Evolutionary conservation across 2,329 filamentous ascomycete species (phyloP), one percentile per base, ranked within the genome.

Genomic region (Pseudogymnoascus sp.): DNA sequence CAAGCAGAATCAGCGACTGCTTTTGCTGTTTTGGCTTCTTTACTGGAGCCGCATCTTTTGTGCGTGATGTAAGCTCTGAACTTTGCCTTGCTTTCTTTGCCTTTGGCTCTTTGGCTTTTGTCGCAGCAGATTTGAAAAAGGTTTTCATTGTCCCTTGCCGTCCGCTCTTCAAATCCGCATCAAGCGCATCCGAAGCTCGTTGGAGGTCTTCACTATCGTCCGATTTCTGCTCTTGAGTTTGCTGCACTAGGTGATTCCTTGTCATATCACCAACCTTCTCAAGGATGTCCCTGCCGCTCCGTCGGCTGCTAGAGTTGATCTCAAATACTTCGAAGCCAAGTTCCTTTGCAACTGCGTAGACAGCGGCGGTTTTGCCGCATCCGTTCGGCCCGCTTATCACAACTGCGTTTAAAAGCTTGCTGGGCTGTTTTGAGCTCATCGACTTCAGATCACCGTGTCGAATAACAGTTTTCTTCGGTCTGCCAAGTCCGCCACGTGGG

Each of bases 251-350:
- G 74, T 99, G 95, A 70, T 99, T 97, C 65, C 88, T 87, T 3
- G 92, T 95, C 93, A 99, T 97, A 75, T 99, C 92, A 42, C 95
- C 96, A 50, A 99, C 91, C 69, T 85, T 90, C 70, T 99, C 95
- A 35, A 96, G 74, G 59, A 99, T 86, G 70, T 99, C 95, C 73
- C 88, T 95, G 33, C 93, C 93, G 71, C 86, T 96, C 66, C 95
- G 83, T 61, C 93, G 86, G 68, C 85, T 91, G 65, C 91, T 86
- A 0, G 93, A 79, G 70, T 96, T 96, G 72, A 99, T 92, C 75
- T 99, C 95, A 68, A 99, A 99, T 1, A 99, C 84, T 70, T 96
- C 93, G 71, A 96, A 97, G 1, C 85, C 91, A 14, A 97, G 81
- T 75, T 99, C 93, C 71, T 90, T 93, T 4, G 95, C 93, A 44